Evolutionary conservation across 2,329 filamentous ascomycete genomes (phyloP), one percentile per base, ranked within the genome.

Genomic region (Ophiostoma fasciatum): DNA sequence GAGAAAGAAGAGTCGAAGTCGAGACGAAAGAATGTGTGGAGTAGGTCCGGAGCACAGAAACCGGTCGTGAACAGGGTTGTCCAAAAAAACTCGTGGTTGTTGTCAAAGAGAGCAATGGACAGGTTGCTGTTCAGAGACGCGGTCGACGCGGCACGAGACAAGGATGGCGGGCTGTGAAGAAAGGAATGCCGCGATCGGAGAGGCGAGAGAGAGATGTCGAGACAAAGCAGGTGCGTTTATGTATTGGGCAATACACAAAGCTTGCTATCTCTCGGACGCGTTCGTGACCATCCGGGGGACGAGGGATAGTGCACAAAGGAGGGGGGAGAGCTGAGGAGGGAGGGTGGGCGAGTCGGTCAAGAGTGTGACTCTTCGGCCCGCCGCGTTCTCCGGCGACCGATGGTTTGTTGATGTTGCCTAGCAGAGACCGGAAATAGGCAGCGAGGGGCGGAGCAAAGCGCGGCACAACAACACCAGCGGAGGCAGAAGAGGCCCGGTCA

Each of bases 341-440:
- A n/a, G n/a, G n/a, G n/a, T n/a, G n/a, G n/a, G n/a, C n/a, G n/a
- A n/a, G 56, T 51, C 52, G 55, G 57, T 49, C 54, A 61, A 64
- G 58, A 61, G 59, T 39, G 56, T 63, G 55, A 65, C 62, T 66
- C 62, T 59, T 60, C 54, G 42, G 45, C 52, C 52, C 48, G 42
- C 51, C 52, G 51, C 51, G 52, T 53, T 53, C 52, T n/a, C 42
- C 33, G 29, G 41, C 43, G 40, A 43, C 26, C 33, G 35, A 33
- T 28, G 37, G 35, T 36, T 36, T 35, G 31, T 35, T 23, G 28
- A 27, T 42, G 35, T 37, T 25, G 34, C 20, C 26, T 26, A 31
- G 30, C 22, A 33, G 36, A 17, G 28, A 34, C 26, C 28, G 22
- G 32, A 30, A 37, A 37, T 21, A 13, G 28, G 28, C 19, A 19